phyloP scores from a whole-genome alignment of 805 yeast species.

The Cyberlindnera japonica region DNA sequence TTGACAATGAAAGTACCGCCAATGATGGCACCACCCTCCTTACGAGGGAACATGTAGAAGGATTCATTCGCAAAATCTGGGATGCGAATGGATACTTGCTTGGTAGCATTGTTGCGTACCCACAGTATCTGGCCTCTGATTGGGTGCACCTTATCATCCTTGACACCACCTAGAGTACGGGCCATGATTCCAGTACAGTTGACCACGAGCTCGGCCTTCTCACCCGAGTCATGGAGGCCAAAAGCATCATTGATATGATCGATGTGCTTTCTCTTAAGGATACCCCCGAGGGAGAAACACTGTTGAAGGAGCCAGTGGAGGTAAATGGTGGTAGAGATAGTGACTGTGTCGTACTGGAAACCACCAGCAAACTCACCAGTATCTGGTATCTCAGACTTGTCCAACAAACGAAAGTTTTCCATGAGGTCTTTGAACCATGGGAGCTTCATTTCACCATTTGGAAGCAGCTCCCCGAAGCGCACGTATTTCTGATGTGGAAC shows the following conservation, averaged over 20 bases:
- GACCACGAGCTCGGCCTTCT: constrained; percentile 46
- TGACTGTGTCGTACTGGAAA: constrained; percentile 47
- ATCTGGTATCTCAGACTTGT: constrained; percentile 29
- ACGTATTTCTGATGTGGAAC: constrained; percentile 21
- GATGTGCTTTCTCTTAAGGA: constrained; percentile 40
- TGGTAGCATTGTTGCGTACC: constrained; percentile 25
- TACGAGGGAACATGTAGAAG: constrained; percentile 63
- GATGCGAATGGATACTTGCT: constrained; percentile 30
- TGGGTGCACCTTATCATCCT: constrained; percentile 43
- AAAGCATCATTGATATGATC: constrained; percentile 47
- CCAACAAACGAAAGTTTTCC: constrained; percentile 35
- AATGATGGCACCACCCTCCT: constrained; percentile 67
- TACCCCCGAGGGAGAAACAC: constrained; percentile 45
- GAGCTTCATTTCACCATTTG: constrained; percentile 13
- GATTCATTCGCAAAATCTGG: constrained; percentile 39
- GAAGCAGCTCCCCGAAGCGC: constrained; percentile 12
- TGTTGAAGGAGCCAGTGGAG: constrained; percentile 47
- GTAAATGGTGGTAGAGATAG: constrained; percentile 57
- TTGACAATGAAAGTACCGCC: constrained; percentile 46
- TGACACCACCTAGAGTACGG: constrained; percentile 40
- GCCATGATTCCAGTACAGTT: constrained; percentile 58
- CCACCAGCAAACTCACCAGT: constrained; percentile 38
- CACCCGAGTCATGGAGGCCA: constrained; percentile 35
- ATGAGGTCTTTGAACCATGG: constrained; percentile 52
- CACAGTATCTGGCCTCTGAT: constrained; percentile 60